Evolutionary conservation across 2,329 filamentous ascomycete genomes (phyloP), one percentile per base, ranked within the genome.

Genomic region (Aureobasidium sp.): DNA sequence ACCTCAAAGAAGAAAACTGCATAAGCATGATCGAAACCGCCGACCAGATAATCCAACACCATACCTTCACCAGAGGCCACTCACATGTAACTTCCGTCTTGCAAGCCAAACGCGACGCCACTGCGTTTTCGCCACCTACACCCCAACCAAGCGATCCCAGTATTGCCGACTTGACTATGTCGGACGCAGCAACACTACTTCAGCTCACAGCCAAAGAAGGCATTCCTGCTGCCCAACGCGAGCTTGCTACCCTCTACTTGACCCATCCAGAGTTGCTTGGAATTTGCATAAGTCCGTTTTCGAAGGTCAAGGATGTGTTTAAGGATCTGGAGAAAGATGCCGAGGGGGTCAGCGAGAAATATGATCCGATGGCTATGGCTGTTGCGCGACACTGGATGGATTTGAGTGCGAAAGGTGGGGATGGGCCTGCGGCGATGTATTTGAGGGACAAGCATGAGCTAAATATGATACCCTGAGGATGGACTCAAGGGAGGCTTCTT

Each of bases 301-400:
- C 89, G 16, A 88, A 89, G 70, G 89, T 91, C 0, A 82, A 87
- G 29, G 91, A 97, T 69, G 91, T 95, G 0, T 97, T 97, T 78
- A 94, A 93, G 5, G 55, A 60, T 34, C 85, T 91, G 61, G 85
- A 94, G 67, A 90, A 95, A 81, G 89, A 88, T 62, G 72, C 75
- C 60, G 77, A 83, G 71, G 77, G 79, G 78, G 82, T 59, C 84
- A 88, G 81, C 16, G 75, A 79, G 59, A 81, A 90, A 66, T 91
- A 87, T 63, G 91, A 97, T 72, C 90, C 90, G 1, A 88, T 88
- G 59, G 85, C 91, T 45, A 94, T 97, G 89, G 97, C 92, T 69
- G 85, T 96, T 62, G 93, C 93, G 10, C 86, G 95, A 74, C 93
- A 97, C 78, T 97, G 93, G 92, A 97, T 97, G 91, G 90, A 93